Evolutionary conservation across 2,329 filamentous ascomycete species (phyloP).

Genomic region (Fusarium annulatum): DNA sequence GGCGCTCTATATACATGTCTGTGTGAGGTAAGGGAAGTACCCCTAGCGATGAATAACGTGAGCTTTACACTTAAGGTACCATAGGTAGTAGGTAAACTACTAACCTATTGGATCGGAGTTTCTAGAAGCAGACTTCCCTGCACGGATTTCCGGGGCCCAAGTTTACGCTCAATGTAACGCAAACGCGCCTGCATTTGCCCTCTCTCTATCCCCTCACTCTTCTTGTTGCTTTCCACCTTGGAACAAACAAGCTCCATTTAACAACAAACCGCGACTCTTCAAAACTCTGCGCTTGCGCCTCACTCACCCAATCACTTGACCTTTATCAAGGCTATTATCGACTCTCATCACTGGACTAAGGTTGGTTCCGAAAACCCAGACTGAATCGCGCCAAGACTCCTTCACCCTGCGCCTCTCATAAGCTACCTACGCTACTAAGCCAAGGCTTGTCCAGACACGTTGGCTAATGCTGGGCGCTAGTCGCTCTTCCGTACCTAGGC

Average conservation of each 20-base stretch:
- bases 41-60: background rate
- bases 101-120: background rate
- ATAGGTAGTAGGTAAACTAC: no score
- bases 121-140: conserved; percentile 6
- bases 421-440: background rate
- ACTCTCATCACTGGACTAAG: background rate
- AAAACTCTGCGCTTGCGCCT: conserved; percentile 10
- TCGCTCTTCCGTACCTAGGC: background rate
- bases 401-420: background rate
- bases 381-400: conserved; percentile 3
- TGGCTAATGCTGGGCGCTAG: conserved; percentile 2
- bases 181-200: background rate
- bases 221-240: background rate
- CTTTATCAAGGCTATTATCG: background rate
- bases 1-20: background rate
- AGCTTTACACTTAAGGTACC: no score
- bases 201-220: background rate
- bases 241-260: conserved; percentile 14
- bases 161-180: conserved; percentile 15
- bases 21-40: background rate
- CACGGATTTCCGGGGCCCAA: conserved; percentile 5
- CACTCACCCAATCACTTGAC: background rate
- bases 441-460: conserved; percentile 19
- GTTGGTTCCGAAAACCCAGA: background rate
- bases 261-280: background rate